A percentile compares a stretch with the other conserved stretches of the same genome.
phyloP scores from a whole-genome alignment of 768 basidiomycete genomes.

The Trametes sanguinea region DNA sequence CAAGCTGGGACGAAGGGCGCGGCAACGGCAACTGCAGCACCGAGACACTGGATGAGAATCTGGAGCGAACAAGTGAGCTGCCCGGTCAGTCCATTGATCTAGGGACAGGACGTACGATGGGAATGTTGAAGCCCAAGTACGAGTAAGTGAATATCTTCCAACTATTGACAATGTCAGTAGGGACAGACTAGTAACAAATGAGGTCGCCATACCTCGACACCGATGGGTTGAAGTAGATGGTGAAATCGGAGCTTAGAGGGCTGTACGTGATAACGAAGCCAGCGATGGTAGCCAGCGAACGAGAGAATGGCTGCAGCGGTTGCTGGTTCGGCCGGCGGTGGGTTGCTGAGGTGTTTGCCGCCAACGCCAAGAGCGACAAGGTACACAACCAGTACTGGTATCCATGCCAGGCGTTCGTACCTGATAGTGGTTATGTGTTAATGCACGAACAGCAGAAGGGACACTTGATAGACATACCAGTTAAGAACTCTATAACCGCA shows the following conservation, averaged over 20 bases:
- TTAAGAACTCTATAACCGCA: slow-evolving; percentile 67
- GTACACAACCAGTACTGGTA: slow-evolving; percentile 76
- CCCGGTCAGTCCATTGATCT: background rate
- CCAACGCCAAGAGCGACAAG: slow-evolving; percentile 72
- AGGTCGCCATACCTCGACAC: slow-evolving; percentile 52
- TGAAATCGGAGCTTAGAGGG: slow-evolving; percentile 69
- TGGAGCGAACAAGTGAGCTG: slow-evolving; percentile 17
- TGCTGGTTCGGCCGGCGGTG: slow-evolving; percentile 52
- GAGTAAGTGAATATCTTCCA: slow-evolving; percentile 64
- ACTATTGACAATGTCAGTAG: slow-evolving; percentile 34
- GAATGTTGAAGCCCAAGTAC: slow-evolving; percentile 63
- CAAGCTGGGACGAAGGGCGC: slow-evolving; percentile 57
- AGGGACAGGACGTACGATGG: slow-evolving; percentile 50
- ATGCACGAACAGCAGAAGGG: background rate
- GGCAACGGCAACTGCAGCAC: slow-evolving; percentile 66
- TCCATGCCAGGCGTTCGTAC: slow-evolving; percentile 79
- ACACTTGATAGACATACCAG: slow-evolving; percentile 38
- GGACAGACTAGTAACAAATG: background rate
- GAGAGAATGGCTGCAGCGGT: slow-evolving; percentile 56
- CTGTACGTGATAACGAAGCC: slow-evolving; percentile 73
- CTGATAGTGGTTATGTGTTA: slow-evolving; percentile 32
- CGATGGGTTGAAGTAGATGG: slow-evolving; percentile 62
- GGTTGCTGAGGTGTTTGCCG: slow-evolving; percentile 62
- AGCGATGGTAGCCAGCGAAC: slow-evolving; percentile 68
- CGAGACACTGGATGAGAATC: slow-evolving; percentile 54